Conservation (phyloP, 176 grass and related monocot species). For the Aegilops longissima region DNA sequence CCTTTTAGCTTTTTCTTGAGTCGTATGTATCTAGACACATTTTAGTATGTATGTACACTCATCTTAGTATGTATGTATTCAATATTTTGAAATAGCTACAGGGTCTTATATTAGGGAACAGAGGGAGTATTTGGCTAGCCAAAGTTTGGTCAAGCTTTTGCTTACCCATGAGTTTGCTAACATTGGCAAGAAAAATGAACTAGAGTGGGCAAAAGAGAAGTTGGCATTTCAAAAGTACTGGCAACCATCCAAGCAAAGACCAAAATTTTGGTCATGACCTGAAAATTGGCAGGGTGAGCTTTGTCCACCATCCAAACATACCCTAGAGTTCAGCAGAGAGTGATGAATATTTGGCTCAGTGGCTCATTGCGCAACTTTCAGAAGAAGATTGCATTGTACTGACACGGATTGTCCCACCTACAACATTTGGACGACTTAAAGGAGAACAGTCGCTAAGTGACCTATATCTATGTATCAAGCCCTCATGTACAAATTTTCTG, state of each 20-base stretch:
- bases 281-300: neutral
- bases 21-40: too few species aligned
- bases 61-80: too few species aligned
- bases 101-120: too few species aligned
- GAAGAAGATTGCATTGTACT: neutral
- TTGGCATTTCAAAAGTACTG: neutral
- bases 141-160: neutral
- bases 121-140: neutral
- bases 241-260: neutral
- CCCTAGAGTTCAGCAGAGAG: neutral
- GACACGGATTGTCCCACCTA: neutral
- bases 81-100: too few species aligned
- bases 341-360: neutral
- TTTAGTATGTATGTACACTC: too few species aligned
- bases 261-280: neutral
- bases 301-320: neutral
- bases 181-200: neutral
- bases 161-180: neutral
- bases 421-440: neutral
- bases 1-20: too few species aligned
- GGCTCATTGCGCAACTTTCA: neutral
- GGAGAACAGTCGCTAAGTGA: neutral
- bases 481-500: neutral
- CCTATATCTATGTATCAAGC: constrained; percentile 1
- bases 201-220: neutral